Base-by-base conservation (phyloP, 352 stramenopile species). In the Hyphochytrium catenoides region DNA sequence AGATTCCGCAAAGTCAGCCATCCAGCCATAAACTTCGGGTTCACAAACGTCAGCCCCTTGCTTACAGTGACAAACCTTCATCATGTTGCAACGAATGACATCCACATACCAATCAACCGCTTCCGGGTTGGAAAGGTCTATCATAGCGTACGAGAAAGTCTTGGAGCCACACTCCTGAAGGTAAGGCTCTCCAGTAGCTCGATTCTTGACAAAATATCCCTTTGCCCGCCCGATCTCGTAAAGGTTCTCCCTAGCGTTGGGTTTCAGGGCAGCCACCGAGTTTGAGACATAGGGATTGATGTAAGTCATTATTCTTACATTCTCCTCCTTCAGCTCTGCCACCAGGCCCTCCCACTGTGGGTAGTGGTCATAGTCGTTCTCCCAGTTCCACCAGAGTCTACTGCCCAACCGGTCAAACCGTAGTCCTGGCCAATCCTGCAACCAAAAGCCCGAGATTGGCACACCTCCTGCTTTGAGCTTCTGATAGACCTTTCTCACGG, bases 1-100 rank as follows among this genome's bases (percentile, higher is more conserved):
- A 17, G 40, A 37, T 39, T 62, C 53, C n/a, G 53, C 53, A 44
- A 62, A 62, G 37, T 62, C 53, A 11, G 43, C 43, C 53, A 62
- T 62, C 53, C 53, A 62, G 2, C 53, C 53, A 4, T 16, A 22
- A n/a, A 51, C 31, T 15, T 43, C 40, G 7, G 36, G 23, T 23
- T 50, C 40, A 8, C 21, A 25, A 5, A 21, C 29, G 9, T 18
- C 25, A 5, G 5, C 8, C 8, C 25, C 25, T 8, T 21, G 18
- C 9, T 8, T 34, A 21, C 29, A 34, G 8, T 21, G 18, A 34
- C 25, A 21, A 34, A 25, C 29, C 8, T 31, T 24, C 16, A 65
- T 24, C 26, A 66, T 1, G 5, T 52, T 44, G 18, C 16, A 17
- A 14, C 29, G 24, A 14, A 62, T 59, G 16, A 62, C 36, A 20